Percentiles rank a stretch among this genome's conserved stretches.
Conservation (phyloP, 1,139 yeast species). For the Saccharomyces hybrid region DNA sequence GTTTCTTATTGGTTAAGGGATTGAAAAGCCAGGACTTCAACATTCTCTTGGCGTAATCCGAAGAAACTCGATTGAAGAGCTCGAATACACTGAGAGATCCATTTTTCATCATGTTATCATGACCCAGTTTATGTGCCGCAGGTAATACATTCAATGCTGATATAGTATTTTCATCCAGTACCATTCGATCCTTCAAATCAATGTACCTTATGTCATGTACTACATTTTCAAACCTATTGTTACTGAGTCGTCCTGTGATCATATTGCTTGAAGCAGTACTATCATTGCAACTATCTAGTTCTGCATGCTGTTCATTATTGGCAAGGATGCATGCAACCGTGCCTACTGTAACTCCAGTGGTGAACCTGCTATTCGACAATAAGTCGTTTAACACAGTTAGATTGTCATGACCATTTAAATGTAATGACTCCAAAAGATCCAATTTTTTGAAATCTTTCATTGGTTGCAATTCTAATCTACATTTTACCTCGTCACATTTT, state of each 20-base stretch:
- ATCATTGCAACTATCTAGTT: neutral
- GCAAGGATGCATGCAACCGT: conserved; percentile 10
- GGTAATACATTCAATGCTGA: conserved; percentile 32
- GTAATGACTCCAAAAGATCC: conserved; percentile 1
- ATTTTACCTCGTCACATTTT: conserved; percentile 6
- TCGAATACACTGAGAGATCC: conserved; percentile 24
- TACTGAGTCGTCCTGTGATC: neutral
- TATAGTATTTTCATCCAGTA: conserved; percentile 35
- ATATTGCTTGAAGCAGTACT: neutral
- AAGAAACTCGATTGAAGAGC: conserved; percentile 27
- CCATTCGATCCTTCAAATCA: conserved; percentile 22
- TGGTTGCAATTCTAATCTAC: conserved; percentile 12
- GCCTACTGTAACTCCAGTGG: conserved; percentile 5
- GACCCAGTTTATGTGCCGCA: conserved; percentile 7
- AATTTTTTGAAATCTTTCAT: conserved; percentile 8
- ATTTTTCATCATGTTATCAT: conserved; percentile 12
- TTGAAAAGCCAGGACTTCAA: conserved; percentile 33
- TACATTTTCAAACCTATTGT: neutral
- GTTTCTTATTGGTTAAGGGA: conserved; percentile 29
- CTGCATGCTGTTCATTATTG: conserved; percentile 2
- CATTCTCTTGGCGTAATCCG: conserved; percentile 30
- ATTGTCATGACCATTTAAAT: conserved; percentile 3
- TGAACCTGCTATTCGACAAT: neutral
- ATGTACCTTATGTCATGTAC: neutral
- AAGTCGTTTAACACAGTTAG: conserved; percentile 7